Conservation (phyloP, 1,284 basidiomycete species). For the Fomitopsis pinicola region DNA sequence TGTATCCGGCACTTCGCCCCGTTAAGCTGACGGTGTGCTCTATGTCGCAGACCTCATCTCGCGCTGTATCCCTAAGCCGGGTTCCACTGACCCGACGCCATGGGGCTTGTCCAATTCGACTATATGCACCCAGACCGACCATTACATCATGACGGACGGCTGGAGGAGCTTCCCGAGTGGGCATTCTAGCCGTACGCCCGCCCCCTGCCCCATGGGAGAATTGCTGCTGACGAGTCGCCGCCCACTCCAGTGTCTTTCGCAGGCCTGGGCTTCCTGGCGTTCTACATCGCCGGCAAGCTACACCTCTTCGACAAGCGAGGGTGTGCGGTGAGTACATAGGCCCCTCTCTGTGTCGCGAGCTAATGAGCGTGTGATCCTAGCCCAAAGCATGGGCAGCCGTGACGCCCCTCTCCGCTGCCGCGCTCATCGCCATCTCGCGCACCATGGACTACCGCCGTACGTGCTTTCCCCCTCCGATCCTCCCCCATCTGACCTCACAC, state of each 20-base stretch:
- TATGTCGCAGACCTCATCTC: conserved; percentile 62
- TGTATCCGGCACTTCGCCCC: not conserved
- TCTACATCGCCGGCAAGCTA: conserved; percentile 89
- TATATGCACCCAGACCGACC: conserved; percentile 77
- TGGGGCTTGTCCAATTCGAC: conserved; percentile 73
- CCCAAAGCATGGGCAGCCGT: conserved; percentile 84
- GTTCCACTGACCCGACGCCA: conserved; percentile 55
- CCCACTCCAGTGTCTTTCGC: conserved; percentile 75
- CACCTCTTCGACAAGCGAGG: conserved; percentile 86
- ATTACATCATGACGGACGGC: conserved; percentile 67
- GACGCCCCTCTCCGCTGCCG: conserved; percentile 74
- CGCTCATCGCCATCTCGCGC: conserved; percentile 87
- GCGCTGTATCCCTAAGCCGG: conserved; percentile 74
- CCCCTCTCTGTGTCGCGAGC: not conserved
- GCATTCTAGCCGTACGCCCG: conserved; percentile 72
- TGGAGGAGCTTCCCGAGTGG: conserved; percentile 95
- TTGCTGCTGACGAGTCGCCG: not conserved
- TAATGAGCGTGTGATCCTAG: conserved; percentile 30
- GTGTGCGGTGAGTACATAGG: conserved; percentile 53
- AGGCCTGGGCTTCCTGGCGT: conserved; percentile 85
- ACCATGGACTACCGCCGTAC: conserved; percentile 87
- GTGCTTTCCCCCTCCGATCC: conserved; percentile 14
- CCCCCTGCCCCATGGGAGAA: not conserved
- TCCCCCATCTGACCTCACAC: not conserved
- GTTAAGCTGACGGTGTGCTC: not conserved